These are phyloP conservation scores for Nakazawaea ernobii DNA, from an alignment of 805 yeast species.

Conservation along the genomic window DNA sequence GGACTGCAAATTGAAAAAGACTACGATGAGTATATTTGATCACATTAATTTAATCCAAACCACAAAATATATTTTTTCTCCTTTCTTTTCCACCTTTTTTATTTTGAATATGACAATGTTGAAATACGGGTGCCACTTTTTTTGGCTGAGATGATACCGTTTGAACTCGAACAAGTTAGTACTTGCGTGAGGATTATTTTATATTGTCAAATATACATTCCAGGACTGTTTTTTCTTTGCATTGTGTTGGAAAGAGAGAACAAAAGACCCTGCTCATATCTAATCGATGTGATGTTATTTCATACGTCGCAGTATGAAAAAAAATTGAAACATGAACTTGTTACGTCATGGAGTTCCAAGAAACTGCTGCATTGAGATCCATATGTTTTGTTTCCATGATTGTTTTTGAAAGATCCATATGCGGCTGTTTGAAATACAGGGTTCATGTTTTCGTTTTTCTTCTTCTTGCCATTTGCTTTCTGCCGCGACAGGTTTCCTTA, in stretches of 20 bases:
- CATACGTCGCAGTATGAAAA: too few species aligned
- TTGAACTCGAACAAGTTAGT: conserved; percentile 73
- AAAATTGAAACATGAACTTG: background rate
- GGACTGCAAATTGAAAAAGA: background rate
- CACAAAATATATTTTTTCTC: too few species aligned
- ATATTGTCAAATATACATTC: conserved; percentile 27
- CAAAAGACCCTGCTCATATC: too few species aligned
- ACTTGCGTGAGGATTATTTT: conserved; percentile 72
- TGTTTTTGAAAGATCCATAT: background rate
- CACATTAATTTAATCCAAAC: conserved; percentile 4
- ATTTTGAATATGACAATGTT: conserved; percentile 4
- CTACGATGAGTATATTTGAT: conserved; percentile 12
- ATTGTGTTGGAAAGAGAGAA: background rate
- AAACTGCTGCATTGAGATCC: conserved; percentile 1
- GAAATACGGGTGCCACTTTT: conserved; percentile 45
- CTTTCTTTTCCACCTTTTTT: background rate
- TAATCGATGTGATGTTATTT: background rate
- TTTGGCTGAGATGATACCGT: conserved; percentile 70
- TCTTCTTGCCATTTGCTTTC: background rate
- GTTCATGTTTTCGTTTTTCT: background rate
- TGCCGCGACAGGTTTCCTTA: background rate
- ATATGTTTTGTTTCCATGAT: background rate
- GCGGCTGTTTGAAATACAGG: conserved; percentile 5
- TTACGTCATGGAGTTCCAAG: conserved; percentile 1
- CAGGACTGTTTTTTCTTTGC: background rate